Percentiles rank a stretch among this genome's conserved stretches.
These are phyloP conservation scores for Calendula officinalis DNA, from an alignment of 129 eudicot genomes.

Conservation along the genomic window DNA sequence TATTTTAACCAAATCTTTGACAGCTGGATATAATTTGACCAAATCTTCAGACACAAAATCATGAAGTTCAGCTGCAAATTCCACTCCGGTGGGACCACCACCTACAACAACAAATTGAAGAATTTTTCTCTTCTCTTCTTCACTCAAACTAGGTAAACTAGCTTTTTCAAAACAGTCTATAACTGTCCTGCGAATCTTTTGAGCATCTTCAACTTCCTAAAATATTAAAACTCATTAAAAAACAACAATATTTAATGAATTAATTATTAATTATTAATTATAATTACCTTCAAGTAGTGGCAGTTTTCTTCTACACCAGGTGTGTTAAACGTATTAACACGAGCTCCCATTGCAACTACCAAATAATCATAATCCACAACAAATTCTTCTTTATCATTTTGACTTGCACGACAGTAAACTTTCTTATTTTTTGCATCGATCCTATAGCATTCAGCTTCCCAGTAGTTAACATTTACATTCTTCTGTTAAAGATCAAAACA, in stretches of 20 bases:
- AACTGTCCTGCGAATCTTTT: conserved; percentile 69
- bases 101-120: conserved; percentile 92
- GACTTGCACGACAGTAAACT: conserved; percentile 53
- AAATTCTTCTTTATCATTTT: conserved; percentile 49
- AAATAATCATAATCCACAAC: conserved; percentile 75
- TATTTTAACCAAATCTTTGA: conserved; percentile 69
- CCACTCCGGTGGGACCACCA: conserved; percentile 95
- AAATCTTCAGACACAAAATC: conserved; percentile 82
- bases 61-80: conserved; percentile 93
- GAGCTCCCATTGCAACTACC: conserved; percentile 83
- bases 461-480: conserved; percentile 45
- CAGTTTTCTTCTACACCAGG: conserved; percentile 92
- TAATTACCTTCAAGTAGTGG: conserved; percentile 70
- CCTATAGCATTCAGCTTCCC: conserved; percentile 78
- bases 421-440: conserved; percentile 70
- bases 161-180: conserved; percentile 88
- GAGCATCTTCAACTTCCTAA: conserved; percentile 97
- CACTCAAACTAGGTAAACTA: conserved; percentile 62
- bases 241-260: too few relatives aligned
- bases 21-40: conserved; percentile 66
- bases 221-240: neutral
- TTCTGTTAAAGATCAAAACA: conserved; percentile 43
- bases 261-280: too few relatives aligned
- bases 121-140: conserved; percentile 67
- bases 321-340: conserved; percentile 78